phyloP scores from a whole-genome alignment of 169 alveolate genomes.

The Haemoproteus tartakovskyi region DNA sequence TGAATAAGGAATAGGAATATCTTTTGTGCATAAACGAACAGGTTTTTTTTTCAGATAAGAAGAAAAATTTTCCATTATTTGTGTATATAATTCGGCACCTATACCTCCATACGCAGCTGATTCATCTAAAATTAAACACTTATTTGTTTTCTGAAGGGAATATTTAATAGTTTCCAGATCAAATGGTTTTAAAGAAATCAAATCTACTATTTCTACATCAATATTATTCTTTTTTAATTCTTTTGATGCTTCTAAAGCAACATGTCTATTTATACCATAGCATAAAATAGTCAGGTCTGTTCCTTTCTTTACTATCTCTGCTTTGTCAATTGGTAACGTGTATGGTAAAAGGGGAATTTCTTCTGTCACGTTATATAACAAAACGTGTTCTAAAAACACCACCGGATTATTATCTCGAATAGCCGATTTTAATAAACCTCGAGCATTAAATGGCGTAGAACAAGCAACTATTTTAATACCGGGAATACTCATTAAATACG shows the following conservation, averaged over 20 bases:
- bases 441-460: constrained; percentile 85
- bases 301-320: constrained; percentile 85
- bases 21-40: constrained; percentile 71
- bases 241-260: constrained; percentile 86
- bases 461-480: constrained; percentile 89
- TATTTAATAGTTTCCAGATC: constrained; percentile 83
- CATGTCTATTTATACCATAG: constrained; percentile 84
- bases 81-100: constrained; percentile 85
- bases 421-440: constrained; percentile 88
- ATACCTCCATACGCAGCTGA: constrained; percentile 90
- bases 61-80: constrained; percentile 71
- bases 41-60: constrained; percentile 65
- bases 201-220: constrained; percentile 86
- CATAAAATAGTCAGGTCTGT: constrained; percentile 85
- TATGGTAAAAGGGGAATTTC: constrained; percentile 84
- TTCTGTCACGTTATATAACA: constrained; percentile 83
- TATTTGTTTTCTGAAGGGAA: constrained; percentile 85
- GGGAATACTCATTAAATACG: constrained; percentile 88
- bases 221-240: constrained; percentile 78
- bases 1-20: constrained; percentile 75
- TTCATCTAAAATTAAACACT: constrained; percentile 89
- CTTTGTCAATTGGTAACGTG: constrained; percentile 86
- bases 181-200: constrained; percentile 86
- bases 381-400: constrained; percentile 88
- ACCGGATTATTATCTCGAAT: constrained; percentile 88